Evolutionary conservation across 1,139 yeast species (phyloP).

Genomic region (Blastobotrys serpentis): DNA sequence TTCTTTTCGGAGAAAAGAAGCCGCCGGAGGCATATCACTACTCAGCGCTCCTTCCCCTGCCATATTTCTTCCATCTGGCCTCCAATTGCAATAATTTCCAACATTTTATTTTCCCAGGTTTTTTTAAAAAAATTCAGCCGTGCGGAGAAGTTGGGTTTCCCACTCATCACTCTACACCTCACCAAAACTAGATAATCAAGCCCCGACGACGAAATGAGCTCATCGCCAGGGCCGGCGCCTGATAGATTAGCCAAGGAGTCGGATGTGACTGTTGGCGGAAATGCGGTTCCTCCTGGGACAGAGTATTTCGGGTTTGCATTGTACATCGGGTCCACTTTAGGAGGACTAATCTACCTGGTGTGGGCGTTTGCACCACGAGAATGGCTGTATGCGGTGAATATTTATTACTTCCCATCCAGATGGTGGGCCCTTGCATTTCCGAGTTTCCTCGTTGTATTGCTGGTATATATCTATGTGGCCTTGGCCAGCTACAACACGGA

Average conservation of each 20-base stretch:
- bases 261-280: slow-evolving; percentile 71
- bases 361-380: slow-evolving; percentile 72
- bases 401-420: slow-evolving; percentile 76
- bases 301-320: slow-evolving; percentile 82
- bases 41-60: too few species aligned
- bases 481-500: slow-evolving; percentile 73
- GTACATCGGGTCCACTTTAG: slow-evolving; percentile 58
- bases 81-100: too few species aligned
- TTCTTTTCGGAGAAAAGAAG: too few species aligned
- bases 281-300: slow-evolving; percentile 60
- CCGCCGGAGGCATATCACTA: too few species aligned
- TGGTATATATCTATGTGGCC: slow-evolving; percentile 71
- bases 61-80: too few species aligned
- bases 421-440: slow-evolving; percentile 89
- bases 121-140: too few species aligned
- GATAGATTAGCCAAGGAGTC: slow-evolving; percentile 60
- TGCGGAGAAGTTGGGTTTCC: too few species aligned
- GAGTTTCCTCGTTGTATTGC: slow-evolving; percentile 60
- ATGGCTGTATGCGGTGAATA: slow-evolving; percentile 51
- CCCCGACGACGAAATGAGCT: background rate
- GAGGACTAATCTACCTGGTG: slow-evolving; percentile 52
- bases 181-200: too few species aligned
- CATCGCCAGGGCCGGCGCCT: slow-evolving; percentile 9
- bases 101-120: too few species aligned
- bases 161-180: too few species aligned